phyloP scores from a whole-genome alignment of 495 filamentous ascomycete genomes.

The Friedmanniomyces simplex region DNA sequence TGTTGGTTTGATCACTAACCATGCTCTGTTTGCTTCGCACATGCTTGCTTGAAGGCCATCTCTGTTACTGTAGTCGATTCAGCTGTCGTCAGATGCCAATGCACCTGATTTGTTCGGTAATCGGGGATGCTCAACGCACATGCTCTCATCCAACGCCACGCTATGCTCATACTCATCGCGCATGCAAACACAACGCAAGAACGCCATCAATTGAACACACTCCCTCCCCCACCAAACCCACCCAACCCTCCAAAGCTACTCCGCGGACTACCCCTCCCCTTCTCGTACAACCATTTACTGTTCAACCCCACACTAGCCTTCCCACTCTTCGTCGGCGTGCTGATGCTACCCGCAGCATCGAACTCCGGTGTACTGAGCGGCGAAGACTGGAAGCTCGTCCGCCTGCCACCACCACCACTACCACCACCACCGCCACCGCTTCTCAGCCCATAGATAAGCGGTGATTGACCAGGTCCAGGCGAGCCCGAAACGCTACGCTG shows the following conservation, averaged over 20 bases:
- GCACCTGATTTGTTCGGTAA: too few relatives aligned
- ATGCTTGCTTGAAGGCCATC: too few relatives aligned
- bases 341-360: slow-evolving; percentile 21
- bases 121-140: neutral
- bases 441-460: neutral
- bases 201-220: slow-evolving; percentile 1
- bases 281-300: slow-evolving; percentile 90
- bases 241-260: slow-evolving; percentile 15
- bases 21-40: too few relatives aligned
- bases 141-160: slow-evolving; percentile 1
- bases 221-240: slow-evolving; percentile 7
- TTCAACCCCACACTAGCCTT: slow-evolving; percentile 63
- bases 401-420: slow-evolving; percentile 30
- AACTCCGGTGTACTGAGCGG: slow-evolving; percentile 44
- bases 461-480: slow-evolving; percentile 29
- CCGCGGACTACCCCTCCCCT: slow-evolving; percentile 42
- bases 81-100: too few relatives aligned
- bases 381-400: slow-evolving; percentile 45
- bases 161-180: neutral
- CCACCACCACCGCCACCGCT: neutral
- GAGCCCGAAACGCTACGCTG: neutral
- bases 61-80: too few relatives aligned
- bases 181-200: neutral
- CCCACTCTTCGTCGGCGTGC: slow-evolving; percentile 56
- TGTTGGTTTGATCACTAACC: too few relatives aligned